Evolutionary conservation across 306 rosid species (phyloP).

Genomic region (Cicer judaicum): DNA sequence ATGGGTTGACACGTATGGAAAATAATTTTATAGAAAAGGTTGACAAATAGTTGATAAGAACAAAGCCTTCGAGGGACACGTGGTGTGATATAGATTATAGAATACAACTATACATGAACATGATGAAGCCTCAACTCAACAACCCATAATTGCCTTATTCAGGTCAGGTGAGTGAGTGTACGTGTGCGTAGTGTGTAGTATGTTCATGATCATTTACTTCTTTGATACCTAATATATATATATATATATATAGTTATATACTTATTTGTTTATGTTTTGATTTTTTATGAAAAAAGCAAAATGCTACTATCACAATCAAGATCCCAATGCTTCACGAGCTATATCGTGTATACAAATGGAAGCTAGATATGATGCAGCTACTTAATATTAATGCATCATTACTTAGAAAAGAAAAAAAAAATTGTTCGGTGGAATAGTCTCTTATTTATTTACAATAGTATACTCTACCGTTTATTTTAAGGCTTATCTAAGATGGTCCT

Average conservation of each 20-base stretch:
- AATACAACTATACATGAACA: not conserved
- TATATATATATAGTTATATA: too few relatives aligned
- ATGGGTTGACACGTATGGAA: not conserved
- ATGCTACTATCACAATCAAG: conserved; percentile 19
- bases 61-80: not conserved
- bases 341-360: conserved; percentile 22
- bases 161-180: not conserved
- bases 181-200: not conserved
- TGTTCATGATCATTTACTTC: not conserved
- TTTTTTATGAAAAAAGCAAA: conserved; percentile 30
- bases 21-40: not conserved
- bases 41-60: conserved; percentile 12
- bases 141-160: not conserved
- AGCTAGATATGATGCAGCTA: not conserved
- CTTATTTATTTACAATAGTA: too few relatives aligned
- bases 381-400: too few relatives aligned
- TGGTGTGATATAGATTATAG: not conserved
- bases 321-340: conserved; percentile 42
- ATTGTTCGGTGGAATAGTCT: not conserved
- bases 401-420: too few relatives aligned
- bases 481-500: too few relatives aligned
- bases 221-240: conserved; percentile 31
- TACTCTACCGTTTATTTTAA: too few relatives aligned
- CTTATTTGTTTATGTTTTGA: not conserved
- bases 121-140: conserved; percentile 13